These are phyloP conservation scores for Tetrahymena thermophila DNA, from an alignment of 73 alveolate species.

Conservation along the genomic window DNA sequence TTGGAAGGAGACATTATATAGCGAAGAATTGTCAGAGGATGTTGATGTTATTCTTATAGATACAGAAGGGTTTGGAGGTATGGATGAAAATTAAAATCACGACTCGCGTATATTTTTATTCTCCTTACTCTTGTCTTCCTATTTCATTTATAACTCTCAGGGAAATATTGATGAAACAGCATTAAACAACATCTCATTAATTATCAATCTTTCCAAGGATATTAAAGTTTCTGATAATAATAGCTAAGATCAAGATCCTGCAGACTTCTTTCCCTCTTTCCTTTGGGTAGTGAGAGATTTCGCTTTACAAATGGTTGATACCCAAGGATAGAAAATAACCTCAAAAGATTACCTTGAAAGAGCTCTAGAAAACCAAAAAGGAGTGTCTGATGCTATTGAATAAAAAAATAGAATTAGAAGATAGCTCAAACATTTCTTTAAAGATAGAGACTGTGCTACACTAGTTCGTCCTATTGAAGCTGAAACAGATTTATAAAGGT, in stretches of 20 bases:
- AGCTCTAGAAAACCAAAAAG: conserved; percentile 72
- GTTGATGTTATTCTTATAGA: conserved; percentile 70
- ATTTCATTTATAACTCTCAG: conserved; percentile 79
- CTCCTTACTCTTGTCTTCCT: conserved; percentile 72
- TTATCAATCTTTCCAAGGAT: conserved; percentile 68
- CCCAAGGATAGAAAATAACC: conserved; percentile 74
- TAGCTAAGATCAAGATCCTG: conserved; percentile 80
- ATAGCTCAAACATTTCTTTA: conserved; percentile 87
- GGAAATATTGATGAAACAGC: conserved; percentile 88
- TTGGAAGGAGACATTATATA: conserved; percentile 27
- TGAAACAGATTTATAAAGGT: conserved; percentile 81
- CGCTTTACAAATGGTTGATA: conserved; percentile 78
- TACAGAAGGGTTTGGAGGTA: conserved; percentile 93
- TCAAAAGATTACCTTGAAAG: conserved; percentile 93
- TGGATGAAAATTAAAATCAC: conserved; percentile 92
- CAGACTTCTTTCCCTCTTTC: conserved; percentile 86
- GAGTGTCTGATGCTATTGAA: conserved; percentile 80
- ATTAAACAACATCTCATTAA: conserved; percentile 41
- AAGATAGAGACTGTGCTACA: conserved; percentile 93
- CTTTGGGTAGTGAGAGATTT: conserved; percentile 97
- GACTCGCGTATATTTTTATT: conserved; percentile 91
- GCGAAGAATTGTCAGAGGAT: conserved; percentile 74
- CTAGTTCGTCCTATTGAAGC: conserved; percentile 93
- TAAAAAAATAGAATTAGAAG: conserved; percentile 88
- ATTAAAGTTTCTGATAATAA: conserved; percentile 54